A percentile compares a stretch with the other conserved stretches of the same genome.
Evolutionary conservation across 495 filamentous ascomycete species (phyloP).

Genomic region (Penicillium macrosclerotiorum): DNA sequence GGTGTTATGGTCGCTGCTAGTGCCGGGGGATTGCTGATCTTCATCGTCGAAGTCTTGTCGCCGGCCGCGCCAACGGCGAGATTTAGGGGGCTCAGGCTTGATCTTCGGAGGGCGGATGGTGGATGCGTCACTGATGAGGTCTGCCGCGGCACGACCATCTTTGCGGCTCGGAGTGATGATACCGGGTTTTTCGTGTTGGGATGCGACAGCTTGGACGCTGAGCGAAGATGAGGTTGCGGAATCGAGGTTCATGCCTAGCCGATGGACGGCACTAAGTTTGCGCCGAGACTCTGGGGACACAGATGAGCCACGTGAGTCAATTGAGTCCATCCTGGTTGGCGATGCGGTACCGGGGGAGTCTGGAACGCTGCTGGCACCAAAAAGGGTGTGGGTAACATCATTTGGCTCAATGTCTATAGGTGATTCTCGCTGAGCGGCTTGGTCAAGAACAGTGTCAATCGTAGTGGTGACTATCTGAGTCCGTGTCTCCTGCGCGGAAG

Average conservation of each 20-base stretch:
- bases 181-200: conserved; percentile 79
- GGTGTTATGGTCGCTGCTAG: conserved; percentile 28
- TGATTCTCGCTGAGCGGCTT: conserved; percentile 13
- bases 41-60: conserved; percentile 25
- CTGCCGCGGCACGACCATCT: conserved; percentile 14
- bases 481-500: conserved; percentile 9
- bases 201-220: conserved; percentile 75
- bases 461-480: conserved; percentile 12
- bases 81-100: conserved; percentile 45
- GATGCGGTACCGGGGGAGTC: conserved; percentile 31
- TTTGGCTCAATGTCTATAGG: conserved; percentile 29
- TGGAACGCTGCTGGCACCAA: conserved; percentile 44
- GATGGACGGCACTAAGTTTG: conserved; percentile 26
- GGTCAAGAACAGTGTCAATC: conserved; percentile 26
- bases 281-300: conserved; percentile 17
- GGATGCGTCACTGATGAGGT: conserved; percentile 17
- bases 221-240: conserved; percentile 49
- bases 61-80: conserved; percentile 43
- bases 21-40: conserved; percentile 21
- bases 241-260: conserved; percentile 48
- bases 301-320: conserved; percentile 27
- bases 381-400: conserved; percentile 30
- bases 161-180: conserved; percentile 77
- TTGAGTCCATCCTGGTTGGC: conserved; percentile 25
- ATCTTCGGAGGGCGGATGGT: conserved; percentile 30